Percentiles rank a stretch among this genome's conserved stretches.
Conservation (phyloP, 23 red algal species). For the Cyanidioschyzon merolae region DNA sequence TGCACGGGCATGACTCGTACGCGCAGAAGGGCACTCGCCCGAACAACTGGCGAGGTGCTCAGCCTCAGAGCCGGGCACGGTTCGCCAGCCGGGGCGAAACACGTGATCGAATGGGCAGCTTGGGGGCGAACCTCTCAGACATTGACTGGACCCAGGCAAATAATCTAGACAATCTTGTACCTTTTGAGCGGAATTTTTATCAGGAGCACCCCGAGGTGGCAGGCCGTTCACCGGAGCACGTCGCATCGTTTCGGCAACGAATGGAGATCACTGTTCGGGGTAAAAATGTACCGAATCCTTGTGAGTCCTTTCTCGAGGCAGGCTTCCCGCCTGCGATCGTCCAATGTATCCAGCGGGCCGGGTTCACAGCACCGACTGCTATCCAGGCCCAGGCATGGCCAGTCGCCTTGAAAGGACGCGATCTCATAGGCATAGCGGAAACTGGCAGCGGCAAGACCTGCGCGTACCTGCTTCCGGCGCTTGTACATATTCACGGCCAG, state of each 20-base stretch:
- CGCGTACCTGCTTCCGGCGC: conserved; percentile 80
- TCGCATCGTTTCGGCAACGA: conserved; percentile 31
- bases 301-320: conserved; percentile 65
- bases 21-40: neutral
- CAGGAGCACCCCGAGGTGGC: conserved; percentile 82
- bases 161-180: conserved; percentile 36
- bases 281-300: conserved; percentile 53
- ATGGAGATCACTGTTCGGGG: conserved; percentile 69
- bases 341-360: conserved; percentile 44
- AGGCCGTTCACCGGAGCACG: conserved; percentile 30
- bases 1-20: too few relatives aligned
- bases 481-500: conserved; percentile 94
- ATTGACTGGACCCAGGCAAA: conserved; percentile 19
- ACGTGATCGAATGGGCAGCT: neutral
- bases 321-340: conserved; percentile 82
- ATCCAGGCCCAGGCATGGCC: conserved; percentile 98
- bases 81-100: neutral
- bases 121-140: neutral
- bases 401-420: conserved; percentile 63
- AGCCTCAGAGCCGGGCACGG: neutral
- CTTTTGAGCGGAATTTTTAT: conserved; percentile 94
- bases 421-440: conserved; percentile 85
- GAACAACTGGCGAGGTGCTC: neutral
- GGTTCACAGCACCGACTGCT: conserved; percentile 53
- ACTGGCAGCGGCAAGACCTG: conserved; percentile 91